Conservation (phyloP, 495 filamentous ascomycete species). For the Penicillium maclennaniae region DNA sequence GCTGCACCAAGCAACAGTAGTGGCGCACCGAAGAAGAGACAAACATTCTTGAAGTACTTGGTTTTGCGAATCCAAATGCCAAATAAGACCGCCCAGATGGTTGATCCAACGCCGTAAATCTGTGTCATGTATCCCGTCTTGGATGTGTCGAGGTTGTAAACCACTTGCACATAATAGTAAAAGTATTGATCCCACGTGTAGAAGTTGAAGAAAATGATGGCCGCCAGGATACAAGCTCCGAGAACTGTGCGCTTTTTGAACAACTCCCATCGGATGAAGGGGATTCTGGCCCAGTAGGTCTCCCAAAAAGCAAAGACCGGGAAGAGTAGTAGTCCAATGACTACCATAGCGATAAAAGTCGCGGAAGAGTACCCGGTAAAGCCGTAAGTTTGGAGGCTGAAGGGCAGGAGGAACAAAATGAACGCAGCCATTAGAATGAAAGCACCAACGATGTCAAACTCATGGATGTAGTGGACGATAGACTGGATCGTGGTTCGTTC, state of each 20-base stretch:
- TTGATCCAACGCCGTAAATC: slow-evolving; percentile 65
- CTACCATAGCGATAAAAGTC: slow-evolving; percentile 50
- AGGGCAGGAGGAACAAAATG: slow-evolving; percentile 59
- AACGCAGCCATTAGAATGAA: slow-evolving; percentile 54
- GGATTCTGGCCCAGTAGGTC: slow-evolving; percentile 43
- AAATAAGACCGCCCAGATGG: slow-evolving; percentile 51
- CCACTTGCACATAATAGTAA: slow-evolving; percentile 61
- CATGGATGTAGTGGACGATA: slow-evolving; percentile 47
- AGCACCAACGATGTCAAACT: slow-evolving; percentile 57
- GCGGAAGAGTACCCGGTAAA: slow-evolving; percentile 42
- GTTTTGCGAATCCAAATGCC: slow-evolving; percentile 53
- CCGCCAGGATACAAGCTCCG: slow-evolving; percentile 54
- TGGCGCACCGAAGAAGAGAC: slow-evolving; percentile 56
- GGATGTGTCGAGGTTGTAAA: slow-evolving; percentile 53
- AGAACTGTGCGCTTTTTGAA: slow-evolving; percentile 61
- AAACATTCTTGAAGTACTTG: slow-evolving; percentile 51
- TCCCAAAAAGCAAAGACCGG: slow-evolving; percentile 56
- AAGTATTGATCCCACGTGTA: slow-evolving; percentile 64
- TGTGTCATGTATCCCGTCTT: slow-evolving; percentile 59
- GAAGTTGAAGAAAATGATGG: slow-evolving; percentile 53
- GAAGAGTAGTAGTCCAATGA: slow-evolving; percentile 51
- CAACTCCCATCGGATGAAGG: slow-evolving; percentile 56
- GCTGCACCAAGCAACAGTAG: slow-evolving; percentile 57
- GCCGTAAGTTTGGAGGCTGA: slow-evolving; percentile 48
- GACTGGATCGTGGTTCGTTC: slow-evolving; percentile 40